Conservation (phyloP, 2,329 filamentous ascomycete genomes). For the Trichoderma endophyticum region DNA sequence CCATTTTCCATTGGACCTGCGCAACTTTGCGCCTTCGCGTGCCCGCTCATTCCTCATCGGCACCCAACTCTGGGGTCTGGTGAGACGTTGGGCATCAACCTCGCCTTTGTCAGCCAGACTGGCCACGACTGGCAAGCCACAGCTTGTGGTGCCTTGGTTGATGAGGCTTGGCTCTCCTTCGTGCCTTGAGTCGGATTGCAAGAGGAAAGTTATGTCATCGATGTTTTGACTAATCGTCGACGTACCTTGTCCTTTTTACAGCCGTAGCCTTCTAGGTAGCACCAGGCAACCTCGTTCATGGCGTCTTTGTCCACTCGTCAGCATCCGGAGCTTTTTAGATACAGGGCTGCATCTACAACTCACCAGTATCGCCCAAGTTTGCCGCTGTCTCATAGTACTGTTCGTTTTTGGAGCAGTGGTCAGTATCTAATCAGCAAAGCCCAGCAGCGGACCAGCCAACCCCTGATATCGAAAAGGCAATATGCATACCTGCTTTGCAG, state of each 20-base stretch:
- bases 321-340: not conserved
- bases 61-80: constrained; percentile 36
- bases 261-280: constrained; percentile 93
- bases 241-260: constrained; percentile 98
- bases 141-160: constrained; percentile 11
- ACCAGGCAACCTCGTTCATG: constrained; percentile 97
- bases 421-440: constrained; percentile 8
- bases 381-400: constrained; percentile 98
- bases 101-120: constrained; percentile 12
- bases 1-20: constrained; percentile 7
- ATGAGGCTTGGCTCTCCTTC: constrained; percentile 1
- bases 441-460: not conserved
- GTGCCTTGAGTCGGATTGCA: not conserved
- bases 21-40: constrained; percentile 4
- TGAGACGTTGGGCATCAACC: constrained; percentile 22
- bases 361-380: constrained; percentile 85
- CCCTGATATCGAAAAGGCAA: constrained; percentile 29
- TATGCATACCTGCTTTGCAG: constrained; percentile 66
- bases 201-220: not conserved
- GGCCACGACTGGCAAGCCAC: constrained; percentile 14
- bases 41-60: constrained; percentile 32
- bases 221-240: constrained; percentile 25
- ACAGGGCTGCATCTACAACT: constrained; percentile 28
- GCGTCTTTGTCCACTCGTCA: constrained; percentile 60
- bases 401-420: not conserved